Evolutionary conservation across 371 early-diverging fungal genomes (phyloP).

Genomic region (Apophysomyces sp.): DNA sequence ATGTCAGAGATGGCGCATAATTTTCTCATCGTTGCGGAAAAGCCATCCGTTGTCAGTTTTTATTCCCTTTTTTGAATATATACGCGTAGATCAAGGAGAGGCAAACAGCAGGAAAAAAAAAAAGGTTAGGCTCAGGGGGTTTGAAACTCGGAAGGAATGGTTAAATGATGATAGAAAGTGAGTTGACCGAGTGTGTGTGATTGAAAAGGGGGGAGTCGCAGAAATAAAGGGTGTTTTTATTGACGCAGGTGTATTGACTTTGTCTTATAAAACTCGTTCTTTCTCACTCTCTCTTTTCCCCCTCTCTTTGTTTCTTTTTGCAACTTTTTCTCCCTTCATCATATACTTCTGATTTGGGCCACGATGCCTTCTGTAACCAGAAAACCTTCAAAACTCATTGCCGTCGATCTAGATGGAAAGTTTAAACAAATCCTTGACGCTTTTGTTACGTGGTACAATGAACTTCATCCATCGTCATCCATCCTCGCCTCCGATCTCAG

Average conservation of each 20-base stretch:
- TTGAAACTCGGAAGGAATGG: no score
- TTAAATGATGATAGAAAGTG: no score
- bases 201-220: neutral
- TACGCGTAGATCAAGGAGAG: no score
- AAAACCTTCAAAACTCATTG: constrained; percentile 45
- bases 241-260: neutral
- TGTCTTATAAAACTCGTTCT: neutral
- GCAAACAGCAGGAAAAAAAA: no score
- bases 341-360: neutral
- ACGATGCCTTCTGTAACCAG: neutral
- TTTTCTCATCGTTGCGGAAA: neutral
- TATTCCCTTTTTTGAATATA: neutral
- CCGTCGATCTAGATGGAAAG: constrained; percentile 55
- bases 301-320: neutral
- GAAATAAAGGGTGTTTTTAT: neutral
- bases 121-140: no score
- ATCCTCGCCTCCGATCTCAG: constrained; percentile 10
- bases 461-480: constrained; percentile 21
- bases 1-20: neutral
- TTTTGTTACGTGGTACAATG: constrained; percentile 48
- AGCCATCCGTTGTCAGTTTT: neutral
- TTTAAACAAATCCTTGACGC: constrained; percentile 43
- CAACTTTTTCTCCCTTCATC: neutral
- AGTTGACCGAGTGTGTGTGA: no score
- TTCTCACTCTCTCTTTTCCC: neutral